Percentiles rank a stretch among this genome's conserved stretches.
phyloP scores from a whole-genome alignment of 768 basidiomycete genomes.

The Termitomyces sp. region DNA sequence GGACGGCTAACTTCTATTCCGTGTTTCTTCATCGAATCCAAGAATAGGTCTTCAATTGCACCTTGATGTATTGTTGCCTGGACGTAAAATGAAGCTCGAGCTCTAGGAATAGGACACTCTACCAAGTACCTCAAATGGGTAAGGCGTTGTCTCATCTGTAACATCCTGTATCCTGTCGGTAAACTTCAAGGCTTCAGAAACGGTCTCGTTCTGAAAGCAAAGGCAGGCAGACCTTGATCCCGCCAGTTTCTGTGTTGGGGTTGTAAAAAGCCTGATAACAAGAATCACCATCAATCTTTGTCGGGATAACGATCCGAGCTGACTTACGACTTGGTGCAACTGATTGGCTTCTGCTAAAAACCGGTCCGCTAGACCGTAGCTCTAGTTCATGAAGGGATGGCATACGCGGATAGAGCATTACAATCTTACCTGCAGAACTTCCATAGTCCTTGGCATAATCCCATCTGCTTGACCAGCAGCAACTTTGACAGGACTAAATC shows the following conservation, averaged over 20 bases:
- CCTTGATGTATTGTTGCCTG: conserved; percentile 61
- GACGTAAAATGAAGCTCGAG: neutral
- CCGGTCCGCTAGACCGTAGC: conserved; percentile 69
- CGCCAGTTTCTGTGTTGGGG: conserved; percentile 46
- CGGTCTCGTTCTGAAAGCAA: neutral
- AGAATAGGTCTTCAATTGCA: conserved; percentile 52
- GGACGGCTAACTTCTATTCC: conserved; percentile 49
- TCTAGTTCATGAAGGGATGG: conserved; percentile 32
- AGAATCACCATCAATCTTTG: neutral
- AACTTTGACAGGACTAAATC: conserved; percentile 38
- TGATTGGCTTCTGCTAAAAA: conserved; percentile 61
- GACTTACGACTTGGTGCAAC: conserved; percentile 60
- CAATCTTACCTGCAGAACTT: conserved; percentile 43
- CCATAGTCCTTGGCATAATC: conserved; percentile 48
- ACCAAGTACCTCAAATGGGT: conserved; percentile 57
- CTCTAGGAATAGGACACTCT: neutral
- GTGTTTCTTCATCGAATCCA: conserved; percentile 44
- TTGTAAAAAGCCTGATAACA: conserved; percentile 67
- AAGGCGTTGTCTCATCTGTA: conserved; percentile 56
- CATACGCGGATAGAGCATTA: neutral
- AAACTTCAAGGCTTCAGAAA: conserved; percentile 30
- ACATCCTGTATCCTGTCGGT: conserved; percentile 60
- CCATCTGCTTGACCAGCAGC: conserved; percentile 56
- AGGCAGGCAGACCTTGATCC: conserved; percentile 45
- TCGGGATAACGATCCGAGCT: neutral